phyloP scores from a whole-genome alignment of 2,329 filamentous ascomycete genomes.

The Microsporum ferrugineum region DNA sequence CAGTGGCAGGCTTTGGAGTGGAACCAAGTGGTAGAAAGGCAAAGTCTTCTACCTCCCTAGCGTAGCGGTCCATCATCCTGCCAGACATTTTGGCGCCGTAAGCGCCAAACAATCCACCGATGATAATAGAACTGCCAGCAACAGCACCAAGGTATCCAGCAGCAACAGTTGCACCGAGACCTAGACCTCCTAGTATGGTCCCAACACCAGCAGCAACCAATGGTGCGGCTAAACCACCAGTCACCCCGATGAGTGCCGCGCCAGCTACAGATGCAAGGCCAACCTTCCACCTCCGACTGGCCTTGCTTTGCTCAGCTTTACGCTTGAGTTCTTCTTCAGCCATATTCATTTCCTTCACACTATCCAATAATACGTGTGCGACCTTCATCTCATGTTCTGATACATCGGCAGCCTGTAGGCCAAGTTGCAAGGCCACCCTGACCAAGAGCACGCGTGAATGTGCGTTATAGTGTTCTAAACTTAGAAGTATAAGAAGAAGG shows the following conservation, averaged over 20 bases:
- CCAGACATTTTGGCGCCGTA: slow-evolving; percentile 73
- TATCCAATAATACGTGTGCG: slow-evolving; percentile 60
- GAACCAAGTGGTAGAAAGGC: slow-evolving; percentile 60
- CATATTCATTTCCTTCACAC: slow-evolving; percentile 64
- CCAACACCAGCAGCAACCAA: slow-evolving; percentile 70
- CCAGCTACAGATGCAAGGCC: slow-evolving; percentile 79
- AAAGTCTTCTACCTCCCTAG: slow-evolving; percentile 78
- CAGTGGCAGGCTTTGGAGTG: neutral
- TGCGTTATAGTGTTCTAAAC: slow-evolving; percentile 64
- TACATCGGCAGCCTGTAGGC: slow-evolving; percentile 53
- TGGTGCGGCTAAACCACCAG: slow-evolving; percentile 65
- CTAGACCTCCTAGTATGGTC: slow-evolving; percentile 63
- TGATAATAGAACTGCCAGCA: slow-evolving; percentile 64
- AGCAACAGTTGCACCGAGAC: slow-evolving; percentile 60
- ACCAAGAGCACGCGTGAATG: slow-evolving; percentile 62
- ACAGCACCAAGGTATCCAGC: slow-evolving; percentile 70
- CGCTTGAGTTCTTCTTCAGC: slow-evolving; percentile 61
- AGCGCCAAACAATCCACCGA: slow-evolving; percentile 83
- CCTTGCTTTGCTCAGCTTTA: slow-evolving; percentile 54
- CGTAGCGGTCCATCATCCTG: slow-evolving; percentile 80
- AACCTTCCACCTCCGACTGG: slow-evolving; percentile 64
- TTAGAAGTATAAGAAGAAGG: slow-evolving; percentile 60
- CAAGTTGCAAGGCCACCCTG: slow-evolving; percentile 57
- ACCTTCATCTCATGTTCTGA: slow-evolving; percentile 64
- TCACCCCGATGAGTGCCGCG: slow-evolving; percentile 73